Evolutionary conservation across 768 basidiomycete species (phyloP), one percentile per base, ranked within the genome.

Genomic region (Neoboletus subvelutipes): DNA sequence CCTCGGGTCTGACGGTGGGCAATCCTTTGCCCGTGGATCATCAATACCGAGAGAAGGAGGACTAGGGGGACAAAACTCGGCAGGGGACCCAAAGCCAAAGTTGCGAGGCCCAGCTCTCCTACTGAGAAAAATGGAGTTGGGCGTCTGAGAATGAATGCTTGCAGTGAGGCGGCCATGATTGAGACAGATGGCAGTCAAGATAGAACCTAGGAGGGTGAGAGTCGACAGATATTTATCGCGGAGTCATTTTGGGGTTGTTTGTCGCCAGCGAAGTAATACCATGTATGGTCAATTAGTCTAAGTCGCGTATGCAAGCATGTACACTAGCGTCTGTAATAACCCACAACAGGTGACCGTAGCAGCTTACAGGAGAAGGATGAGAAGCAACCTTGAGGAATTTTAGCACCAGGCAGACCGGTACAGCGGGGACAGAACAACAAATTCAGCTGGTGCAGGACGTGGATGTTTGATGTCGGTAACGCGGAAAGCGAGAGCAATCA

Each of bases 11-110:
- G 67, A 62, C 71, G 67, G 46, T 13, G 57, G 37, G 63, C 62
- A 53, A 72, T 67, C 18, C 70, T 68, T 63, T 72, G 66, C 22
- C 64, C 73, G 34, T 73, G 72, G 50, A 75, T 64, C 53, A 63
- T 64, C 0, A 75, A 24, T 4, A 66, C 41, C 0, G 66, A 58
- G 0, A 74, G 45, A 0, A 73, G 59, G 1, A 76, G 49, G 0
- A 75, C 59, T 2, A 76, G n/a, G 0, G 76, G 76, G 6, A 73
- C 59, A 15, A 77, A 73, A 9, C 60, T 59, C 0, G 76, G 73
- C 9, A 67, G 40, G 0, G 75, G 67, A 0, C 67, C 65, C 4
- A 73, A 46, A 1, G 75, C 66, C 7, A 74, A 55, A 0, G 31
- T n/a, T 3, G 74, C 59, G 0, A 76, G 55, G 0, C 22, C 22